Base-by-base conservation (phyloP, 2,329 filamentous ascomycete species). In the Trichoderma guizhouense region DNA sequence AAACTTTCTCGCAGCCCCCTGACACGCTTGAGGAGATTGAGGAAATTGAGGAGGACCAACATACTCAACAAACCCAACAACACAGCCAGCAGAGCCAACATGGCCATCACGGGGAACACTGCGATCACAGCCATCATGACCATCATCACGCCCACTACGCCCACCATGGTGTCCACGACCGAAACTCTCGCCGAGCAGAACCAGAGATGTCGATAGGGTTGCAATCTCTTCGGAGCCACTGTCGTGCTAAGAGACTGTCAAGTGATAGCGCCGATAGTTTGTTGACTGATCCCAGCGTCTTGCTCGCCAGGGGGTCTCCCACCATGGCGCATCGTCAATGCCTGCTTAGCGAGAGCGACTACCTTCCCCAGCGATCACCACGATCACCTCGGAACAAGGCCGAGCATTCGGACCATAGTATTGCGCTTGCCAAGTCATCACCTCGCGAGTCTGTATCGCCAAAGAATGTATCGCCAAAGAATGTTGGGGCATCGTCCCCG, bases 211-310 rank as follows among this genome's bases (percentile, higher is more conserved):
- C 74, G 47, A 78, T 78, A 61, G 76, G 77, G 11, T 75, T 76
- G 43, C 78, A 79, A 64, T 77, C 79, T 18, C 74, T 80, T 30
- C 79, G 80, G 36, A 79, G 78, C 73, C 76, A 73, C 47, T 72
- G 72, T 34, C 72, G 77, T 28, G 75, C 75, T 34, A 78, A 78
- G 43, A 73, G 73, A 18, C 73, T 73, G 73, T 77, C 77, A 28
- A 74, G 72, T 24, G 78, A 77, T 18, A 72, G 73, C 5, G 71
- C 65, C 71, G 74, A 76, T 43, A 73, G 74, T 36, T 71, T 73
- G 26, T 72, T 71, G n/a, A 69, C 71, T 11, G 79, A 82, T 65
- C 78, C 79, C 5, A 80, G 79, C 62, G 67, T 79, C n/a, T 71
- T 73, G 34, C 72, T 81, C 55, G 78, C 78, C 36, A 78, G 67